A percentile compares a stretch with the other conserved stretches of the same genome.
These are phyloP conservation scores for Gossypium aridum DNA, from an alignment of 441 rosid species.

Conservation along the genomic window DNA sequence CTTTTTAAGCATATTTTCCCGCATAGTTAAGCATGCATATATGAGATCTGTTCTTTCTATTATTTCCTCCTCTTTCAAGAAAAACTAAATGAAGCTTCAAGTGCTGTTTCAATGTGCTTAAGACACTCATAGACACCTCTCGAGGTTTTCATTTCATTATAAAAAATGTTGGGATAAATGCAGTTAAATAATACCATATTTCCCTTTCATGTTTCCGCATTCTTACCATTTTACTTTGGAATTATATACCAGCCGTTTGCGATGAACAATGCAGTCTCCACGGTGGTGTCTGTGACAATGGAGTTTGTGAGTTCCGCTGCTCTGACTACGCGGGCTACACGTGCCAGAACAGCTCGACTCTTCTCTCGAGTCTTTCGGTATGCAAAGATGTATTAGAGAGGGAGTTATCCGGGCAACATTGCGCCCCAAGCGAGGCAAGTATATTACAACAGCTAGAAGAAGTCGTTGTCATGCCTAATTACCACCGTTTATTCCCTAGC, in stretches of 20 bases:
- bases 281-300: constrained; percentile 98
- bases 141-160: too few species aligned
- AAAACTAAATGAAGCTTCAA: too few species aligned
- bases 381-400: constrained; percentile 78
- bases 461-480: constrained; percentile 94
- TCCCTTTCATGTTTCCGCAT: neutral
- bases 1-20: neutral
- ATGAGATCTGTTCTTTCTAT: neutral
- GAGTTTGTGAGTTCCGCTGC: constrained; percentile 98
- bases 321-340: constrained; percentile 98
- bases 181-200: neutral
- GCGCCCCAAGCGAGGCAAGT: constrained; percentile 93
- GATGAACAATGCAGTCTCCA: constrained; percentile 98
- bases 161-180: neutral
- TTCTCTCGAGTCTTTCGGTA: constrained; percentile 72
- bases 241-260: constrained; percentile 64
- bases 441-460: constrained; percentile 94
- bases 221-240: constrained; percentile 9
- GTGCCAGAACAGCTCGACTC: constrained; percentile 92
- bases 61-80: too few species aligned
- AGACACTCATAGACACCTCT: too few species aligned
- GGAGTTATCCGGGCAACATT: constrained; percentile 72
- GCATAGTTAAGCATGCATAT: neutral
- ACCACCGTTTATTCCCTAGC: constrained; percentile 81
- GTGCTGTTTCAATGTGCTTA: too few species aligned